Percentiles rank a stretch among this genome's conserved stretches.
These are phyloP conservation scores for Anthracocystis panici-leucophaei DNA, from an alignment of 1,284 basidiomycete species.

Conservation along the genomic window DNA sequence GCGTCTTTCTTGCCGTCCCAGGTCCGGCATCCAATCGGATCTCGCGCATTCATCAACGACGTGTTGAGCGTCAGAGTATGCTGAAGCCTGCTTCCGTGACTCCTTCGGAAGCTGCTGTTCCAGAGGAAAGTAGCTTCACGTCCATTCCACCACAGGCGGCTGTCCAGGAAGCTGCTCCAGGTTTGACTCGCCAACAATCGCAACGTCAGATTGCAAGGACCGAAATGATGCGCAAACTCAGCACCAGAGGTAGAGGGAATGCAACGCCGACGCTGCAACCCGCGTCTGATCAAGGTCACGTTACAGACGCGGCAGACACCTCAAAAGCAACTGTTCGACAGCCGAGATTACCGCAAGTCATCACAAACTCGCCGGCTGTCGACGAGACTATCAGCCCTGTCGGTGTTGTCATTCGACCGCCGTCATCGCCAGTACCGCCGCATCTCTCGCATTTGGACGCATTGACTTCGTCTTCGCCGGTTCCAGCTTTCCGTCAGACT, in stretches of 20 bases:
- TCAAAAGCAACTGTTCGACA: background rate
- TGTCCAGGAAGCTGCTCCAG: constrained; percentile 7
- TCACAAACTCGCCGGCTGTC: constrained; percentile 45
- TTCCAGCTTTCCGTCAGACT: constrained; percentile 22
- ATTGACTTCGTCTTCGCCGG: background rate
- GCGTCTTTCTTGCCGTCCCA: constrained; percentile 46
- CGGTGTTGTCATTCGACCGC: constrained; percentile 39
- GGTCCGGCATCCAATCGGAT: constrained; percentile 48
- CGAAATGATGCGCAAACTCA: constrained; percentile 62
- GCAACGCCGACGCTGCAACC: constrained; percentile 12
- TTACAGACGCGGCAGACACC: background rate
- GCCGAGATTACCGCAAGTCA: constrained; percentile 22
- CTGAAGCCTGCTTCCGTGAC: constrained; percentile 11
- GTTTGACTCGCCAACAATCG: constrained; percentile 43
- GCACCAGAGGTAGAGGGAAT: constrained; percentile 39
- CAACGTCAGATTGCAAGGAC: constrained; percentile 57
- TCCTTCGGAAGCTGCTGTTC: constrained; percentile 12
- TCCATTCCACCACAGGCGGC: constrained; percentile 4
- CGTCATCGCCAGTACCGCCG: constrained; percentile 42
- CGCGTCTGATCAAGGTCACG: background rate
- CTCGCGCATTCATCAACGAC: constrained; percentile 45
- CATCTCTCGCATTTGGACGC: constrained; percentile 16
- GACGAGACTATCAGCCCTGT: constrained; percentile 45
- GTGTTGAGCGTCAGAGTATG: constrained; percentile 42
- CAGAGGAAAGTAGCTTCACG: constrained; percentile 1